These are phyloP conservation scores for Geotrichum klebahnii DNA, from an alignment of 1,139 yeast genomes.

Conservation along the genomic window DNA sequence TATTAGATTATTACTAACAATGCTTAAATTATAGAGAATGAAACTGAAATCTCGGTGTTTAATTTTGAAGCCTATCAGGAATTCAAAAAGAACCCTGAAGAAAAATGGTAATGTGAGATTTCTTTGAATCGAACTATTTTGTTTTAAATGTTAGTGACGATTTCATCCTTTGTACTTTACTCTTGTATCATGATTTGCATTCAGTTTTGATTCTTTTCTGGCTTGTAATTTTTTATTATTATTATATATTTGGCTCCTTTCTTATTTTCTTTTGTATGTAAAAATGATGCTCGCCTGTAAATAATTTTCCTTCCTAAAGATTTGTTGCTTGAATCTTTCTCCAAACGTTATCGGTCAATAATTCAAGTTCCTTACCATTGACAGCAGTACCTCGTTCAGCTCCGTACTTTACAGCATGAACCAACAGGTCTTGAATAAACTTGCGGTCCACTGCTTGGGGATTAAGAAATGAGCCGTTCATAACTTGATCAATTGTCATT, in stretches of 20 bases:
- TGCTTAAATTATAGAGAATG: conserved; percentile 54
- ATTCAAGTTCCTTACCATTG: conserved; percentile 43
- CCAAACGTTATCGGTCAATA: conserved; percentile 54
- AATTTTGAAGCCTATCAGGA: conserved; percentile 60
- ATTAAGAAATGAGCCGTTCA: conserved; percentile 58
- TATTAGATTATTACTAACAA: not conserved
- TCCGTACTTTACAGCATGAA: conserved; percentile 72
- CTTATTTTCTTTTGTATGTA: not conserved
- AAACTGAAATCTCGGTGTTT: conserved; percentile 82
- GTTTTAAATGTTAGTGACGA: not conserved
- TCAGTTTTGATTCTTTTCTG: not conserved
- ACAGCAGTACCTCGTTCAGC: conserved; percentile 43
- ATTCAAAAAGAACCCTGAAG: conserved; percentile 79
- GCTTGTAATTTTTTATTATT: not conserved
- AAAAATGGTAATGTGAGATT: conserved; percentile 82
- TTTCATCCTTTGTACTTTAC: not conserved
- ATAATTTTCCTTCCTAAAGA: not conserved
- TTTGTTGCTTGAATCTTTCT: conserved; percentile 28
- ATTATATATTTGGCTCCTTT: not conserved
- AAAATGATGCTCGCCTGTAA: not conserved
- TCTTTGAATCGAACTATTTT: not conserved
- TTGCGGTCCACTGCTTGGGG: conserved; percentile 70
- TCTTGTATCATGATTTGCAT: not conserved
- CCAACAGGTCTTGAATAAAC: conserved; percentile 66
- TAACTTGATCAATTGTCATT: conserved; percentile 59